Base-by-base conservation (phyloP, 768 basidiomycete species). In the Austroboletus eburneus region DNA sequence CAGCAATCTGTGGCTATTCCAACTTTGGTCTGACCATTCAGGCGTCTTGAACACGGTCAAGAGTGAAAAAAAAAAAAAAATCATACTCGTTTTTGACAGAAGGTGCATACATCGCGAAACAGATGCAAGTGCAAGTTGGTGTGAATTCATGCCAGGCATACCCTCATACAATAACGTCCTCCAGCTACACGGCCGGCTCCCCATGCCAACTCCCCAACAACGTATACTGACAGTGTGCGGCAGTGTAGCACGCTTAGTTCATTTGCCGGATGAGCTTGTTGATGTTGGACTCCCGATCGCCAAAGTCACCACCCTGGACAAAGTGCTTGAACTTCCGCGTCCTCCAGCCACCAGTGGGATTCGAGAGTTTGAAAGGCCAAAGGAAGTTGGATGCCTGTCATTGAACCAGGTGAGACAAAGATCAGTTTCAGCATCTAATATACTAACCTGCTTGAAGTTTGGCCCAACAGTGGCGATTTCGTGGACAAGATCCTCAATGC, bases 351-450 rank as follows among this genome's bases (percentile, higher is more conserved):
- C 96, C 95, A 55, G 81, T 97, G 46, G 96, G 95, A 83, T 97
- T 97, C 63, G 93, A 97, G 53, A 99, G 88, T 70, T 99, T 99
- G 82, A 99, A 97, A 21, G 96, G 96, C 94, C 94, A 98, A 44
- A 98, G 85, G 83, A 95, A 94, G 81, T 92, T 94, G 57, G 87
- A 81, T 48, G 85, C 87, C 86, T 87, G 21, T 1, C 50, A 36
- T 13, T 4, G 22, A 34, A 30, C 14, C 8, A 22, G 41, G 41
- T 49, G 18, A 20, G 25, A 49, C 39, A 21, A 37, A 7, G 1
- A 14, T 30, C 39, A 23, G 12, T 30, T 8, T 27, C 33, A 14
- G 5, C 7, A 22, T 9, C 30, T 18, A 29, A 43, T 24, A 40
- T 38, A 69, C 83, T 51, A 40, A 84, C 92, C 82, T 96, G 91